Evolutionary conservation across 352 stramenopile species (phyloP), one percentile per base, ranked within the genome.

Genomic region (Phytophthora agathidicida): DNA sequence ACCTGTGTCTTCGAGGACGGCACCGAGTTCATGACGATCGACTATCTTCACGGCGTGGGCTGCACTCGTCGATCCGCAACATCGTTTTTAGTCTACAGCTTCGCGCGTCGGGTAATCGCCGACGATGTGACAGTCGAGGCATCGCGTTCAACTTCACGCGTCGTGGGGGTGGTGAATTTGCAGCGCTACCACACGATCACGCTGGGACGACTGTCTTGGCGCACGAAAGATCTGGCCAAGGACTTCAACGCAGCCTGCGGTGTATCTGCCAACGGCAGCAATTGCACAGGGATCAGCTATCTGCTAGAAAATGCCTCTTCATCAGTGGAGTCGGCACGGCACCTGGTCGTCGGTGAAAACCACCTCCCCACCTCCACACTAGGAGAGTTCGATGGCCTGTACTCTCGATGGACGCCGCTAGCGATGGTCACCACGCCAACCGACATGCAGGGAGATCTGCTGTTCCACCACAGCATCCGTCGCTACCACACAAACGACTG

Each of bases 121-220:
- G 71, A 81, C 33, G 45, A 64, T 1, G 51, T 83, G 58, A 51
- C 51, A 8, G 46, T 69, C 33, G 54, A 57, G 7, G 8, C n/a
- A 22, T 50, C 27, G 32, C 60, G 23, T 13, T 44, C 57, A 33
- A 62, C 30, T 9, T 60, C 60, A 5, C 53, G 39, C 14, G 33
- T 59, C 22, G 60, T 67, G 3, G 60, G 37, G 16, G 60, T 82
- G 49, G 50, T 45, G 24, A 85, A 86, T 28, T 26, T 75, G 26
- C 75, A 71, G 33, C 71, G 68, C 27, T 68, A 65, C 26, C 72
- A 84, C 41, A 80, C 75, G 3, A 64, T 86, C 23, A 84, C 77
- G 1, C 51, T 86, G 19, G 77, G 68, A 1, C 56, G 65, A 2
- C 35, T 88, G 11, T 57, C 55, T 1, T 88, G 75, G 77, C 48